Evolutionary conservation across 208 protist genomes (phyloP), one percentile per base, ranked within the genome.

Genomic region (Acanthamoeba triangularis): DNA sequence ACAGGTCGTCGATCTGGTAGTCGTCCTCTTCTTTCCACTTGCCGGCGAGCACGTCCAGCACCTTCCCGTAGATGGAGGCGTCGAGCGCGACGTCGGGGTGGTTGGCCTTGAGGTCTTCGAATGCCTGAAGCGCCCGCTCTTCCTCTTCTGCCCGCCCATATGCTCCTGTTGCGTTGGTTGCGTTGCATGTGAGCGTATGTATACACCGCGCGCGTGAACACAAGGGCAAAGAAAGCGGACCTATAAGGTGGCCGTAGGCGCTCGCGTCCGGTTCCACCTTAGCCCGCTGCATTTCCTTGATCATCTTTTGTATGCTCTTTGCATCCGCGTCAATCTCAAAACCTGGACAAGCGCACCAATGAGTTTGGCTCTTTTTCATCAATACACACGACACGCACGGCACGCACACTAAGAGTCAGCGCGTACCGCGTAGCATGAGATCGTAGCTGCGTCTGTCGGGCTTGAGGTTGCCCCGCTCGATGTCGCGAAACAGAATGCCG

Each of bases 11-110:
- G 74, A 84, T 84, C 44, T 52, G 30, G 44, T 84, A 84, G 74
- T 84, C 74, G 41, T 84, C 74, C 35, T 84, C 74, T 25, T 84
- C 74, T n/a, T 84, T 84, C 74, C 74, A 84, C 74, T 84, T 84
- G 74, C 74, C 74, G 35, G 74, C 74, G 18, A 84, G 74, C 1
- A 52, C 20, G 74, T 84, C 74, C 10, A 84, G 41, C 20, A 84
- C 74, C 41, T 84, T 84, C 37, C 74, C 74, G 44, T 84, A 84
- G 74, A 84, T 84, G 41, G 74, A 4, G 18, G 74, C 74, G 20
- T 84, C 74, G n/a, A 84, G 74, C 41, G 74, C 33, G 37, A 84
- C 74, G 23, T 30, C 30, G 13, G 65, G 37, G 14, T 84, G 20
- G n/a, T 84, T 84, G 41, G 35, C 23, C 44, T 84, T 84, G 41